A percentile compares a stretch with the other conserved stretches of the same genome.
These are phyloP conservation scores for Penicillium sp. DNA, from an alignment of 2,329 filamentous ascomycete species.

Conservation along the genomic window DNA sequence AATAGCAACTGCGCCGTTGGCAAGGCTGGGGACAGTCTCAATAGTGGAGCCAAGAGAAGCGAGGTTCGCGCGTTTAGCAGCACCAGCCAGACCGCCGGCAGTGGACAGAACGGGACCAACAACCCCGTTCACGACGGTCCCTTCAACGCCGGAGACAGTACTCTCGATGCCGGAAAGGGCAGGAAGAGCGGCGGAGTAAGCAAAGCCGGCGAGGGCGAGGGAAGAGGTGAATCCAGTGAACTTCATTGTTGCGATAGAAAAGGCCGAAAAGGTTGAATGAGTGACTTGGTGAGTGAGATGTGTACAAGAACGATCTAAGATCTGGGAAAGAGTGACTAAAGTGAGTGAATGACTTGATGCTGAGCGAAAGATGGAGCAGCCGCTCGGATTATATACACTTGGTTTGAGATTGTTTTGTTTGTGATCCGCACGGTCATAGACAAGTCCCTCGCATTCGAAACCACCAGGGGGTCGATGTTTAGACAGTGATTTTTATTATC, in stretches of 20 bases:
- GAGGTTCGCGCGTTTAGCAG: slow-evolving; percentile 10
- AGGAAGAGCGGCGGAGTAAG: slow-evolving; percentile 33
- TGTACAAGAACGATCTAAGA: slow-evolving; percentile 1
- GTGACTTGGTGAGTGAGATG: slow-evolving; percentile 18
- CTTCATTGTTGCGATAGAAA: slow-evolving; percentile 34
- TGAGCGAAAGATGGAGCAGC: background rate
- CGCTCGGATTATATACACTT: slow-evolving; percentile 26
- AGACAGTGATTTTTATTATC: slow-evolving; percentile 3
- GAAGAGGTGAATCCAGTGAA: slow-evolving; percentile 37
- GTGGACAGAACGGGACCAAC: background rate
- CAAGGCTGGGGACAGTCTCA: slow-evolving; percentile 10
- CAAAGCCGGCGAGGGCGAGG: slow-evolving; percentile 33
- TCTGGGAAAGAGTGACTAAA: slow-evolving; percentile 26
- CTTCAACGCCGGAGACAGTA: slow-evolving; percentile 8
- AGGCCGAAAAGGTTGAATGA: slow-evolving; percentile 20
- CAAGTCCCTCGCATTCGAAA: slow-evolving; percentile 19
- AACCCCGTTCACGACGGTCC: slow-evolving; percentile 2
- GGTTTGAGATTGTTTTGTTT: slow-evolving; percentile 8
- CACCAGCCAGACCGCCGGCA: background rate
- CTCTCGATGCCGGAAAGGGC: slow-evolving; percentile 4
- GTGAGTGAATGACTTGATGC: slow-evolving; percentile 22
- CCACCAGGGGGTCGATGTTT: slow-evolving; percentile 14
- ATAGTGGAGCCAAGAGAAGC: background rate
- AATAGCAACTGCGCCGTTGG: slow-evolving; percentile 16
- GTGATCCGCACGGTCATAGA: slow-evolving; percentile 11